phyloP scores from a whole-genome alignment of 768 basidiomycete genomes.

The Stropharia rugosoannulata region DNA sequence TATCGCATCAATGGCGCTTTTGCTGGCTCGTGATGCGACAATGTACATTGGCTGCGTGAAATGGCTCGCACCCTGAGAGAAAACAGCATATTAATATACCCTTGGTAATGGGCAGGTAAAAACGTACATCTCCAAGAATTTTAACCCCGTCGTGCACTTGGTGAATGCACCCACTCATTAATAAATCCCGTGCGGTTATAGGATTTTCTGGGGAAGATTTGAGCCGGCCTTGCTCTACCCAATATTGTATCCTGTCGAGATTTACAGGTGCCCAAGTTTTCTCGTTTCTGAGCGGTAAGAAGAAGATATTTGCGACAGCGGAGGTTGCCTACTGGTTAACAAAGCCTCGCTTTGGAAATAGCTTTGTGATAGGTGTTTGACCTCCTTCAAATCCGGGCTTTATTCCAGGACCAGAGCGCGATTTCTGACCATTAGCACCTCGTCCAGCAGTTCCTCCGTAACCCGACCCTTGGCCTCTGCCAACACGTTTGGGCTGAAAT shows the following conservation, averaged over 20 bases:
- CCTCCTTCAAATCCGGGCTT: conserved; percentile 92
- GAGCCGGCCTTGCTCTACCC: conserved; percentile 85
- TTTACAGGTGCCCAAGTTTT: conserved; percentile 83
- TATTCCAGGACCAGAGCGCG: conserved; percentile 86
- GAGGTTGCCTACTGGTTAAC: conserved; percentile 73
- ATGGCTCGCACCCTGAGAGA: conserved; percentile 58
- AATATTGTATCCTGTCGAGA: conserved; percentile 84
- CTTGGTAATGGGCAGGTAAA: conserved; percentile 16
- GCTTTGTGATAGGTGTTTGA: conserved; percentile 88
- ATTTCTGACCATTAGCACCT: conserved; percentile 95
- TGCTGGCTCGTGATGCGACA: conserved; percentile 80
- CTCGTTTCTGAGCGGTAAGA: conserved; percentile 50
- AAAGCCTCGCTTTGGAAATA: conserved; percentile 94
- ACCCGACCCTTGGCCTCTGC: conserved; percentile 90
- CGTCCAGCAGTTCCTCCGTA: conserved; percentile 91
- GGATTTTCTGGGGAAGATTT: conserved; percentile 75
- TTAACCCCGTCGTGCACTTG: conserved; percentile 90
- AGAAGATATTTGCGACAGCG: background rate
- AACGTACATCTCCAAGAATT: conserved; percentile 76
- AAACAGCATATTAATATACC: background rate
- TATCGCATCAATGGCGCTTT: conserved; percentile 82
- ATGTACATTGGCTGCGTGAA: conserved; percentile 76
- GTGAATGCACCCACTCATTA: conserved; percentile 88
- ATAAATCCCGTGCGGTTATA: conserved; percentile 84
- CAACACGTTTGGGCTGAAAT: conserved; percentile 87